Evolutionary conservation across 352 stramenopile genomes (phyloP).

Genomic region (Pythium phragmitis): DNA sequence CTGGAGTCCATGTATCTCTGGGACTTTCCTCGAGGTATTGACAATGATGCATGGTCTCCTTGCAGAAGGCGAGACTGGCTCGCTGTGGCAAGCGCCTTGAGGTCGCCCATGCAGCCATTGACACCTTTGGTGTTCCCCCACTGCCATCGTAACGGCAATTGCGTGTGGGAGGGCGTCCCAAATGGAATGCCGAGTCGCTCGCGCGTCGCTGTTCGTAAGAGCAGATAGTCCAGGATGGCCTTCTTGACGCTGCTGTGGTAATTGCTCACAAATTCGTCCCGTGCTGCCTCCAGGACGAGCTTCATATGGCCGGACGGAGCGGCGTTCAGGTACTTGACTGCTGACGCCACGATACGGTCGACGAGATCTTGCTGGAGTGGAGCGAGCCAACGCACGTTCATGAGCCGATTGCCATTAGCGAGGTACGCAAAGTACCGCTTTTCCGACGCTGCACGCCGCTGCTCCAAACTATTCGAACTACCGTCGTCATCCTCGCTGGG

Average conservation of each 20-base stretch:
- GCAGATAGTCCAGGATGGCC: slow-evolving; percentile 70
- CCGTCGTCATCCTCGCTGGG: not conserved
- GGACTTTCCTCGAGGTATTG: not conserved
- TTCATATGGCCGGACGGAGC: slow-evolving; percentile 39
- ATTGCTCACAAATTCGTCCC: slow-evolving; percentile 50
- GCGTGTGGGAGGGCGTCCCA: slow-evolving; percentile 44
- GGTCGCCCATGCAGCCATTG: slow-evolving; percentile 53
- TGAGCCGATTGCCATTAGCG: slow-evolving; percentile 30
- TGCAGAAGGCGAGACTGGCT: not conserved
- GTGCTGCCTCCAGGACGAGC: slow-evolving; percentile 36
- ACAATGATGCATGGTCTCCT: not conserved
- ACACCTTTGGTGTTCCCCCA: slow-evolving; percentile 55
- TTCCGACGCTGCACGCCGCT: slow-evolving; percentile 31
- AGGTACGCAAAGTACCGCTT: slow-evolving; percentile 64
- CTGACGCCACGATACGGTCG: slow-evolving; percentile 42
- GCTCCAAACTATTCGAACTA: not conserved
- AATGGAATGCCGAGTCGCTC: slow-evolving; percentile 47
- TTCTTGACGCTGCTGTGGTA: slow-evolving; percentile 76
- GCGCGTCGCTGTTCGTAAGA: slow-evolving; percentile 42
- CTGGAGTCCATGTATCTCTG: slow-evolving; percentile 1
- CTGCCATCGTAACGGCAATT: slow-evolving; percentile 56
- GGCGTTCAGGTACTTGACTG: slow-evolving; percentile 51
- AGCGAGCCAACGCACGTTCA: slow-evolving; percentile 41
- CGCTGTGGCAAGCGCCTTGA: slow-evolving; percentile 38
- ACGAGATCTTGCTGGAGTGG: slow-evolving; percentile 38